These are phyloP conservation scores for Takashimella tepidaria DNA, from an alignment of 1,284 basidiomycete genomes.

Conservation along the genomic window DNA sequence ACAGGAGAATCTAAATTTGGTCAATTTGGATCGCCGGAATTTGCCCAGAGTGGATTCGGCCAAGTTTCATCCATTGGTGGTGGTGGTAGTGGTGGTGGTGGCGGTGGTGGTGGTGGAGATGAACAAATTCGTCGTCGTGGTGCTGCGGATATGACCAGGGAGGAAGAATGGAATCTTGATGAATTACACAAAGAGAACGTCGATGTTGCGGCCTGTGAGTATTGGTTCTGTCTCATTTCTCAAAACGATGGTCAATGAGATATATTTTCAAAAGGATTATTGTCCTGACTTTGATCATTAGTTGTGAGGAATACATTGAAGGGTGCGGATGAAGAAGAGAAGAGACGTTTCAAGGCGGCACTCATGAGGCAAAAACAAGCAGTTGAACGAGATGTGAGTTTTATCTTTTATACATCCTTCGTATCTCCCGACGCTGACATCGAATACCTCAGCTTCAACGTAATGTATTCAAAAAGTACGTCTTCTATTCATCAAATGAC, in stretches of 20 bases:
- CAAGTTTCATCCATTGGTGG: background rate
- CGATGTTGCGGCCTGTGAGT: conserved; percentile 75
- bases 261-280: background rate
- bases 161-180: conserved; percentile 55
- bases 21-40: conserved; percentile 29
- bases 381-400: background rate
- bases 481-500: conserved; percentile 7
- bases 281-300: conserved; percentile 6
- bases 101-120: conserved; percentile 18
- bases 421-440: conserved; percentile 55
- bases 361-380: conserved; percentile 36
- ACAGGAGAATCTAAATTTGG: conserved; percentile 21
- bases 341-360: conserved; percentile 42
- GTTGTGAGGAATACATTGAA: conserved; percentile 37
- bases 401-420: background rate
- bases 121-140: conserved; percentile 31
- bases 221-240: no score
- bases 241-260: no score
- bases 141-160: conserved; percentile 34
- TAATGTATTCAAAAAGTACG: conserved; percentile 85
- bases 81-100: conserved; percentile 18
- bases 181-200: conserved; percentile 69
- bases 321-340: conserved; percentile 47
- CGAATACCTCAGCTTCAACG: conserved; percentile 63
- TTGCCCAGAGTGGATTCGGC: conserved; percentile 19